Evolutionary conservation across 306 rosid genomes (phyloP).

Genomic region (Vigna nakashimae): DNA sequence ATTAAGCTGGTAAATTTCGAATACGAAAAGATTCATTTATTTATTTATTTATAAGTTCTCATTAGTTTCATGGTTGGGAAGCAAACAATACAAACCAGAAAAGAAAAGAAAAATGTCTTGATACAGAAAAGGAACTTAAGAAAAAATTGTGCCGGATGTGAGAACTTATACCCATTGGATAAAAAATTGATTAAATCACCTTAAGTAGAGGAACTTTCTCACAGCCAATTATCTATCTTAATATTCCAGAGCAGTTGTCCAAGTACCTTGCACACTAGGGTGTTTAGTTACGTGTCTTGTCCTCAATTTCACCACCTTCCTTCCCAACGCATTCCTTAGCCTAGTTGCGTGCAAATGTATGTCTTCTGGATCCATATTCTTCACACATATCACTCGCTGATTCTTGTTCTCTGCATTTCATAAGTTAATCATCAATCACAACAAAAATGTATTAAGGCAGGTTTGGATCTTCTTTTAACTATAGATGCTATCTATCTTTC

Average conservation of each 20-base stretch:
- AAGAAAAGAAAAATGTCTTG: no score
- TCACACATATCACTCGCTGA: conserved; percentile 82
- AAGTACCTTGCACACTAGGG: conserved; percentile 95
- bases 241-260: conserved; percentile 77
- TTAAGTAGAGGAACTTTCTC: conserved; percentile 34
- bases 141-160: background rate
- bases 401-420: conserved; percentile 68
- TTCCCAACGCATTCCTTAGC: conserved; percentile 85
- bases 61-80: background rate
- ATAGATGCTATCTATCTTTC: background rate
- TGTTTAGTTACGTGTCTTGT: conserved; percentile 84
- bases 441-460: background rate
- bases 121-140: no score
- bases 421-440: conserved; percentile 30
- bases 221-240: conserved; percentile 43
- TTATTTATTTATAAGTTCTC: background rate
- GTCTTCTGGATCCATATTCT: conserved; percentile 85
- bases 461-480: background rate
- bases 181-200: conserved; percentile 4
- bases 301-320: conserved; percentile 90
- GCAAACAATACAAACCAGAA: background rate
- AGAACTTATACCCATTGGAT: conserved; percentile 10
- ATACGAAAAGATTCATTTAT: background rate
- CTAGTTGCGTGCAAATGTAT: conserved; percentile 67
- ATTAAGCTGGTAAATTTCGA: background rate